These are phyloP conservation scores for Wickerhamomyces rabaulensis DNA, from an alignment of 805 yeast genomes.

Conservation along the genomic window DNA sequence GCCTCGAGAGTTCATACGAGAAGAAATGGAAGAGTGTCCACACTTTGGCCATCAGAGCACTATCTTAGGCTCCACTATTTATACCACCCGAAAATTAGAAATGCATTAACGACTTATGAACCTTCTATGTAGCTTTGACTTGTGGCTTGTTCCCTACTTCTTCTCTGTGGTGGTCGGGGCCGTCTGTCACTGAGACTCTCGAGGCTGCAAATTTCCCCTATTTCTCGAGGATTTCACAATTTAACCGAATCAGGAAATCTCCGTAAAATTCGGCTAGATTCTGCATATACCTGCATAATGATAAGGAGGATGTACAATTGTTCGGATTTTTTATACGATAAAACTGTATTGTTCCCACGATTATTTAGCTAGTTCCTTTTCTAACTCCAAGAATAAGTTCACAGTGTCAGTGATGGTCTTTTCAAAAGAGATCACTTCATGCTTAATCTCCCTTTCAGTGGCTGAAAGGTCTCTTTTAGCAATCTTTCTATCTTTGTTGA, in stretches of 20 bases:
- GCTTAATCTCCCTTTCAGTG: constrained; percentile 4
- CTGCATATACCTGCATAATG: not conserved
- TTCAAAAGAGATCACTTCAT: constrained; percentile 2
- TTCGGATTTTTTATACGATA: not conserved
- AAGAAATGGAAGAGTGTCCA: constrained; percentile 17
- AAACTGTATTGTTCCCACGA: not conserved
- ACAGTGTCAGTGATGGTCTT: constrained; percentile 1
- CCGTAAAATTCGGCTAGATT: not conserved
- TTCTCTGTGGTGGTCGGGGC: not conserved
- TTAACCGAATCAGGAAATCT: not conserved
- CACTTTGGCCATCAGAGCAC: not conserved
- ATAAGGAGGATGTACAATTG: too few relatives aligned
- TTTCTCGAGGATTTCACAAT: not conserved
- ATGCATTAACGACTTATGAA: not conserved
- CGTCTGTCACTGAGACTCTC: not conserved
- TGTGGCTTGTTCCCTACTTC: not conserved
- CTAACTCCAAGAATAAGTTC: not conserved
- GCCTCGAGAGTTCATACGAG: constrained; percentile 17
- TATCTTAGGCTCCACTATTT: not conserved
- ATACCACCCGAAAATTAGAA: not conserved
- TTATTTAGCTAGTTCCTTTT: not conserved
- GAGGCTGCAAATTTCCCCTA: not conserved
- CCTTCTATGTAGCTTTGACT: not conserved
- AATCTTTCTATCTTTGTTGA: not conserved
- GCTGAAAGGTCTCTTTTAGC: constrained; percentile 6